These are phyloP conservation scores for Apiospora malaysiana DNA, from an alignment of 2,329 filamentous ascomycete genomes.

Conservation along the genomic window DNA sequence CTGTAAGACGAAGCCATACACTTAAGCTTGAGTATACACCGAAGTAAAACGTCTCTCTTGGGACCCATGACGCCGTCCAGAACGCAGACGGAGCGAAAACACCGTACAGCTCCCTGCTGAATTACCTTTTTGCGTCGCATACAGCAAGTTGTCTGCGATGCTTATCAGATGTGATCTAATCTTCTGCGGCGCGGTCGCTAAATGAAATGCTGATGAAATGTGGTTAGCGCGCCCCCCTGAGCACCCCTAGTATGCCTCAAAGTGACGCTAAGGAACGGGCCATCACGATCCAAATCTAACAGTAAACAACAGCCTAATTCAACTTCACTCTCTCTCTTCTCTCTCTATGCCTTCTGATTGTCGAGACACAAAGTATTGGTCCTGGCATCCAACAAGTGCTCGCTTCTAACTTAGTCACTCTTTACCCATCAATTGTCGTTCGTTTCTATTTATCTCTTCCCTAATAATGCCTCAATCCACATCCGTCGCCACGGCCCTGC, in stretches of 20 bases:
- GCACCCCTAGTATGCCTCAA: background rate
- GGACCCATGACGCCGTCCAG: no score
- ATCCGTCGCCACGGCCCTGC: background rate
- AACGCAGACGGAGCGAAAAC: no score
- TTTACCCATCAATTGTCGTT: background rate
- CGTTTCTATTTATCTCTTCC: background rate
- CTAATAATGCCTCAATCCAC: conserved; percentile 12
- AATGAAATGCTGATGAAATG: background rate
- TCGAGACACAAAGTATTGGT: background rate
- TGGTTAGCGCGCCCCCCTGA: background rate
- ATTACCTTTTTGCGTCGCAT: no score
- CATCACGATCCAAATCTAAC: conserved; percentile 32
- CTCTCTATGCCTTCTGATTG: background rate
- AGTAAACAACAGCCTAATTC: background rate
- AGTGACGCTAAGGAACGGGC: conserved; percentile 5
- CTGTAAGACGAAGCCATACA: no score
- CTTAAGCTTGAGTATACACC: no score
- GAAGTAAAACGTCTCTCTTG: no score
- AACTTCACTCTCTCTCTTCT: background rate
- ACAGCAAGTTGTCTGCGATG: no score
- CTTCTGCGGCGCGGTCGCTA: background rate
- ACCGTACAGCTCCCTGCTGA: no score
- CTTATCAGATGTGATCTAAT: no score
- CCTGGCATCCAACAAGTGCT: background rate
- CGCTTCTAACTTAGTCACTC: background rate